A percentile compares a stretch with the other conserved stretches of the same genome.
These are phyloP conservation scores for Suillus plorans DNA, from an alignment of 768 basidiomycete species.

Conservation along the genomic window DNA sequence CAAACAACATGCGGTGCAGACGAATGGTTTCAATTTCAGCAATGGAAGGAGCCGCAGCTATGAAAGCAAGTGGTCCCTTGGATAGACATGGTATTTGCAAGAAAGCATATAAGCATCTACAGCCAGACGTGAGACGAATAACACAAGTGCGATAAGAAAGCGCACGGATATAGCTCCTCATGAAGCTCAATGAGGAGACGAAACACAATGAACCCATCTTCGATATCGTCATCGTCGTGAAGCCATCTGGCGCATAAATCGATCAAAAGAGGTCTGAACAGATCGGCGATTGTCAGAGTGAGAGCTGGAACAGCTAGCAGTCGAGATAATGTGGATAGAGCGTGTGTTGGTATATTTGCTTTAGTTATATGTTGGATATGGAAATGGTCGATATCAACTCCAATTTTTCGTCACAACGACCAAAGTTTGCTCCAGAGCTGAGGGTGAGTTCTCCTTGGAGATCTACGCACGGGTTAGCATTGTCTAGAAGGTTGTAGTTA, in stretches of 20 bases:
- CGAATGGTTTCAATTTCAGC: slow-evolving; percentile 38
- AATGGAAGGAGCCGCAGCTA: slow-evolving; percentile 32
- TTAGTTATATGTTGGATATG: slow-evolving; percentile 38
- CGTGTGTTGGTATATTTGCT: slow-evolving; percentile 36
- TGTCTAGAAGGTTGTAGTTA: too few relatives aligned
- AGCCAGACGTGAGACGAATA: slow-evolving; percentile 4
- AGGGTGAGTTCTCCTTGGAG: too few relatives aligned
- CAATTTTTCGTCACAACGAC: too few relatives aligned
- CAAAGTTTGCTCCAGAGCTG: too few relatives aligned
- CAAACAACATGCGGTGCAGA: slow-evolving; percentile 71
- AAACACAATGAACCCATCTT: slow-evolving; percentile 58
- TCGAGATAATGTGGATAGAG: slow-evolving; percentile 57
- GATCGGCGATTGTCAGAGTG: slow-evolving; percentile 58
- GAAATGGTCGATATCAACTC: slow-evolving; percentile 5
- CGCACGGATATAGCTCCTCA: slow-evolving; percentile 72
- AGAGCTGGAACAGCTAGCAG: slow-evolving; percentile 61
- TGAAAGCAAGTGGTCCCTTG: slow-evolving; percentile 55
- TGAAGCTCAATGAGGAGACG: slow-evolving; percentile 65
- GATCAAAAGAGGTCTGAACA: slow-evolving; percentile 75
- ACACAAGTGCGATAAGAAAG: slow-evolving; percentile 14
- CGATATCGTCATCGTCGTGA: slow-evolving; percentile 44
- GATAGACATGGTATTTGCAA: slow-evolving; percentile 42
- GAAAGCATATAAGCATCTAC: slow-evolving; percentile 58
- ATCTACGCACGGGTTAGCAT: too few relatives aligned
- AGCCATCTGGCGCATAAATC: slow-evolving; percentile 86